These are phyloP conservation scores for Cladosporium cucumerinum DNA, from an alignment of 2,329 filamentous ascomycete genomes.

Conservation along the genomic window DNA sequence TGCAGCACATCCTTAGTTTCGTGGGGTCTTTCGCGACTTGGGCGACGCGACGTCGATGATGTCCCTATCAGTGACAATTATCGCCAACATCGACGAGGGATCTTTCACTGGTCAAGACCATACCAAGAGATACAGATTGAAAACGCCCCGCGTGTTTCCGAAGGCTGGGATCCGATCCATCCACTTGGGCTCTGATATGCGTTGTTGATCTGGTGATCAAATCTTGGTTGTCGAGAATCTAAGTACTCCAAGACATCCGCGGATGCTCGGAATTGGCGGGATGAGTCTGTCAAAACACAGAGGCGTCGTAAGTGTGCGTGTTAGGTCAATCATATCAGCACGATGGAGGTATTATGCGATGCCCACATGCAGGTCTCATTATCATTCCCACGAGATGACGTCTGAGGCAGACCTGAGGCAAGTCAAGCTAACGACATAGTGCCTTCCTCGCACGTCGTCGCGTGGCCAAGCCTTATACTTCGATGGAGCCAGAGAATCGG, in stretches of 20 bases:
- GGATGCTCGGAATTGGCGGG: neutral
- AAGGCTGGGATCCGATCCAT: neutral
- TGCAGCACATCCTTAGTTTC: constrained; percentile 4
- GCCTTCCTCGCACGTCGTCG: neutral
- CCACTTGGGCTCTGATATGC: neutral
- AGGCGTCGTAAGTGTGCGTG: neutral
- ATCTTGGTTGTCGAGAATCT: neutral
- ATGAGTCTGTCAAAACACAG: neutral
- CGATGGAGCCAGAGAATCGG: neutral
- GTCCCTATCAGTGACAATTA: neutral
- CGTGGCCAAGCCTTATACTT: constrained; percentile 1
- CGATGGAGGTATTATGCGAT: neutral
- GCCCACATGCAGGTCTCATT: neutral
- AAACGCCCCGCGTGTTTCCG: neutral
- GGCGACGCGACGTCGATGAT: neutral
- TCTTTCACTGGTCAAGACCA: neutral
- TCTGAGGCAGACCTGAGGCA: neutral
- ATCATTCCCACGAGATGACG: neutral
- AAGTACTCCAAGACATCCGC: neutral
- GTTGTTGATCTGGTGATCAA: constrained; percentile 1
- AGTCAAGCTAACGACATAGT: neutral
- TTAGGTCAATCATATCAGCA: neutral
- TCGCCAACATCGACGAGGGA: neutral
- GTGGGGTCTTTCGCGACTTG: neutral
- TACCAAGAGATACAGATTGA: neutral